phyloP scores from a whole-genome alignment of 805 yeast genomes.

The Kodamaea restingae region DNA sequence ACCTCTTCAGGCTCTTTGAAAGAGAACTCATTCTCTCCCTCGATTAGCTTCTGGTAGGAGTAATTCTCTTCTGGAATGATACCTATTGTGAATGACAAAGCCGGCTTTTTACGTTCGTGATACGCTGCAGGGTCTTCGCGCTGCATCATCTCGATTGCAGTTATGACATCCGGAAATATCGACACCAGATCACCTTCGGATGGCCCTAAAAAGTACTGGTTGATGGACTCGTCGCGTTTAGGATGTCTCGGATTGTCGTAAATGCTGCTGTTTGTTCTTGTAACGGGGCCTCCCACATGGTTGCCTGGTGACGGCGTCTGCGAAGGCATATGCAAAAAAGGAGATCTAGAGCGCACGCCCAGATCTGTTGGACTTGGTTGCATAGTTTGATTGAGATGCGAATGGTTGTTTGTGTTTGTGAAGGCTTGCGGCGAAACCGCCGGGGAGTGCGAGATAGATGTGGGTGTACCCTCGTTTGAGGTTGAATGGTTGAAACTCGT shows the following conservation, averaged over 20 bases:
- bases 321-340: conserved; percentile 10
- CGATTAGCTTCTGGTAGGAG: conserved; percentile 16
- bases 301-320: conserved; percentile 16
- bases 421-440: conserved; percentile 33
- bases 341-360: neutral
- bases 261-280: conserved; percentile 5
- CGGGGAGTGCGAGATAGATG: conserved; percentile 31
- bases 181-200: conserved; percentile 35
- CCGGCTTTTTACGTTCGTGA: conserved; percentile 31
- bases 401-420: conserved; percentile 4
- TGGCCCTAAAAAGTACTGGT: conserved; percentile 66
- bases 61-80: conserved; percentile 35
- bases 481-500: conserved; percentile 24
- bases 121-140: conserved; percentile 40
- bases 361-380: neutral
- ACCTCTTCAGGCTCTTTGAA: conserved; percentile 70
- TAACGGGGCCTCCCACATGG: neutral
- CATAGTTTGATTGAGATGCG: conserved; percentile 6
- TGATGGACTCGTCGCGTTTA: conserved; percentile 53
- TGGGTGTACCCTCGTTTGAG: conserved; percentile 38
- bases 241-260: conserved; percentile 29
- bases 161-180: conserved; percentile 59
- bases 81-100: conserved; percentile 47
- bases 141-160: conserved; percentile 38
- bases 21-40: conserved; percentile 12